phyloP scores from a whole-genome alignment of 805 yeast genomes.

The Ogataea allantospora region DNA sequence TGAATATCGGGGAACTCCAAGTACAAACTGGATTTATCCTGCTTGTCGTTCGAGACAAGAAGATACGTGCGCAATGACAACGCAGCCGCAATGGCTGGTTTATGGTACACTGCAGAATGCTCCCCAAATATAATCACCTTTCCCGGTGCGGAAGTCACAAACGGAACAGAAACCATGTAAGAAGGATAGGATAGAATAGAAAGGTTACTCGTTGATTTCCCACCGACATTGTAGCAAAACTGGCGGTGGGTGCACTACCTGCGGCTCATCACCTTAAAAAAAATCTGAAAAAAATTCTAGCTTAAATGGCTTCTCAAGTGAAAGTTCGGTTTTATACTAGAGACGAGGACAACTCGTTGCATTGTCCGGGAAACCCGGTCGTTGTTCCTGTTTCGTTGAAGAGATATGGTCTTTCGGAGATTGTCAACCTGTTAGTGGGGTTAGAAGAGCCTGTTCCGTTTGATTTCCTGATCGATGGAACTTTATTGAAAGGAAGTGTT shows the following conservation, averaged over 20 bases:
- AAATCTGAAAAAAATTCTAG: conserved; percentile 12
- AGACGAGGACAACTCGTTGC: conserved; percentile 71
- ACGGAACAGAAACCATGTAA: conserved; percentile 41
- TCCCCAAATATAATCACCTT: conserved; percentile 95
- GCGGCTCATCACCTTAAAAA: conserved; percentile 13
- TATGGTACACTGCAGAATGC: conserved; percentile 91
- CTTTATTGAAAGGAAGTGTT: conserved; percentile 71
- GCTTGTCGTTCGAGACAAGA: conserved; percentile 50
- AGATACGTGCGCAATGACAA: conserved; percentile 81
- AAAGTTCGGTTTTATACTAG: conserved; percentile 83
- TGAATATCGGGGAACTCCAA: conserved; percentile 84
- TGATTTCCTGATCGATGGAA: conserved; percentile 88
- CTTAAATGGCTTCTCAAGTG: conserved; percentile 44
- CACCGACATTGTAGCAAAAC: not conserved
- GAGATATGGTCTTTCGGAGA: conserved; percentile 90
- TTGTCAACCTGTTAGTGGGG: conserved; percentile 83
- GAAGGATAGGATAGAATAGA: not conserved
- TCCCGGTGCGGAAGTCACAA: conserved; percentile 91
- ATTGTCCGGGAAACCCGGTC: conserved; percentile 76
- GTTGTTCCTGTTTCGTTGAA: conserved; percentile 84
- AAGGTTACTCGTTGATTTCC: conserved; percentile 6
- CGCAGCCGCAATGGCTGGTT: conserved; percentile 96
- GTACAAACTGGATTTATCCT: conserved; percentile 43
- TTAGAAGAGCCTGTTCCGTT: conserved; percentile 75
- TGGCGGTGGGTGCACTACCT: conserved; percentile 7